Evolutionary conservation across 208 protist genomes (phyloP), one percentile per base, ranked within the genome.

Genomic region (Leishmania tropica): DNA sequence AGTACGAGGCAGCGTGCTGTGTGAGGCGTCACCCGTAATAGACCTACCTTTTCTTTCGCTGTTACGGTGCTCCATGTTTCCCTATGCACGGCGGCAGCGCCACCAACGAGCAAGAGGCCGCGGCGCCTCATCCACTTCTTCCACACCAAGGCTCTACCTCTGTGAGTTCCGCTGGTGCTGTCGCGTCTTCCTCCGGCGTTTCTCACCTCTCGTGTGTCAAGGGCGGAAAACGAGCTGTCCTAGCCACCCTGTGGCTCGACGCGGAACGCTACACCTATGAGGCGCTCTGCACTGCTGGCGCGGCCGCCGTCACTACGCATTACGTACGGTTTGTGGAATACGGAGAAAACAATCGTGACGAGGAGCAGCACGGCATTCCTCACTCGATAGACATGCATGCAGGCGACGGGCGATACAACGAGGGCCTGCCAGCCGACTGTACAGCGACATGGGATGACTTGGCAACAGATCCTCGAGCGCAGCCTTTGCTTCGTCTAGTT

Each of bases 251-350:
- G 7, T 79, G 76, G 70, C 58, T 93, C 5, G 90, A 91, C 40
- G 88, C 86, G 3, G 87, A 91, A 21, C 60, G 64, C 40, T 54
- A 79, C 53, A 88, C 90, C 51, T 91, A 93, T 62, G 90, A 91
- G 47, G 48, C 84, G 0, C 76, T 93, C 11, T 93, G 87, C 81
- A 87, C 86, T 10, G 75, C 81, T n/a, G 89, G 89, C 35, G 85
- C 85, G 11, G 73, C 78, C 19, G 35, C 74, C 42, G 71, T 86
- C 48, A 71, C 21, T 4, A 62, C 80, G 35, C 58, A 35, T 1
- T 47, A 28, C 15, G 35, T 35, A 7, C 47, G 3, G 28, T 19
- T 7, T 65, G 37, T 42, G 0, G 19, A 24, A n/a, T 47, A 60
- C 17, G 24, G 65, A 2, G 65, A 35, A 24, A 13, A 64, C 1